Percentiles rank a stretch among this genome's conserved stretches.
phyloP scores from a whole-genome alignment of 305 asterid genomes.

The Fraxinus sp. region DNA sequence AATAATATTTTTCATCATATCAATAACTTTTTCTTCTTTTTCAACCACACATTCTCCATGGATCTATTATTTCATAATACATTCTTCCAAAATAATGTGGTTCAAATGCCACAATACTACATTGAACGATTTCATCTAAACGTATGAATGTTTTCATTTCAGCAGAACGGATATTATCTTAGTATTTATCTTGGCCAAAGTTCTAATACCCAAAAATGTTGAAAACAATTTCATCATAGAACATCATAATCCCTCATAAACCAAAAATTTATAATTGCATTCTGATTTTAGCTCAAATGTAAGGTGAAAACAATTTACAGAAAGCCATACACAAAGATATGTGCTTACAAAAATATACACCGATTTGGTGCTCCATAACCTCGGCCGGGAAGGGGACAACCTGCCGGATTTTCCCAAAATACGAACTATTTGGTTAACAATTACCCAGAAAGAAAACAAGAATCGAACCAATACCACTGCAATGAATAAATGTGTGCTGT shows the following conservation, averaged over 20 bases:
- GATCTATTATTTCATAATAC: too few relatives aligned
- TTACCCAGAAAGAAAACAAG: neutral
- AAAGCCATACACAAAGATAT: neutral
- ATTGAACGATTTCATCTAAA: neutral
- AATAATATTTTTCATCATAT: too few relatives aligned
- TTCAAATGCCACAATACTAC: neutral
- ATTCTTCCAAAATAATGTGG: too few relatives aligned
- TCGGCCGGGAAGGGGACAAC: neutral
- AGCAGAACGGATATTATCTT: neutral
- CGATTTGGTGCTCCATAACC: conserved; percentile 7
- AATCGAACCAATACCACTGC: neutral
- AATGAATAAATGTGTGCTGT: neutral
- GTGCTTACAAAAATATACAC: conserved; percentile 6
- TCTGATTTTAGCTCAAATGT: neutral
- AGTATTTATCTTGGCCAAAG: neutral
- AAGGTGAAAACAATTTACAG: neutral
- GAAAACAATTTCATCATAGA: neutral
- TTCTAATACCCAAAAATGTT: neutral
- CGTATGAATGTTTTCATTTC: neutral
- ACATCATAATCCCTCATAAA: neutral
- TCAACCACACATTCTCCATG: too few relatives aligned
- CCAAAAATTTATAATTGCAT: neutral
- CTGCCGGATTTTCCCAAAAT: neutral
- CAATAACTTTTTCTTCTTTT: too few relatives aligned
- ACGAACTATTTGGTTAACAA: conserved; percentile 2